A percentile compares a stretch with the other conserved stretches of the same genome.
phyloP scores from a whole-genome alignment of 768 basidiomycete genomes.

The Tylopilus vinaceipallidus region DNA sequence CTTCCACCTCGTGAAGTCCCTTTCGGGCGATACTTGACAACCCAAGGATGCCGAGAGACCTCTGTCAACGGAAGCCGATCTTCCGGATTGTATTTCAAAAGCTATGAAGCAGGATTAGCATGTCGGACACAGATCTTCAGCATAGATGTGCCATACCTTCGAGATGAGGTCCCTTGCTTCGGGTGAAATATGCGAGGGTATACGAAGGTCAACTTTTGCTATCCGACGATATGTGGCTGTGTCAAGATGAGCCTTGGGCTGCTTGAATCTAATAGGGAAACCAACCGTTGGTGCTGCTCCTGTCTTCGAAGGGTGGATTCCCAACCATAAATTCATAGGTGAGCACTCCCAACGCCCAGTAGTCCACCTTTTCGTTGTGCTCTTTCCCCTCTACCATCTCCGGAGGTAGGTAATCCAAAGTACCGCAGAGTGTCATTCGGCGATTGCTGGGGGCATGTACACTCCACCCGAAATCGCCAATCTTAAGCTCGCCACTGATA shows the following conservation, averaged over 20 bases:
- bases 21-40: constrained; percentile 64
- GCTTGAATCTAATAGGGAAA: neutral
- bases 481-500: constrained; percentile 95
- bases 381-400: constrained; percentile 96
- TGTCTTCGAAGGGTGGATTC: constrained; percentile 82
- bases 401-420: constrained; percentile 94
- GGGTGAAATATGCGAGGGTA: constrained; percentile 38
- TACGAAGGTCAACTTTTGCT: constrained; percentile 74
- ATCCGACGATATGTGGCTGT: constrained; percentile 90
- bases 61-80: constrained; percentile 72
- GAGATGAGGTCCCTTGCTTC: constrained; percentile 48
- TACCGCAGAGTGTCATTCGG: constrained; percentile 90
- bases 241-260: constrained; percentile 7
- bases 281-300: constrained; percentile 72
- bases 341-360: constrained; percentile 97
- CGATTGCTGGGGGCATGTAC: constrained; percentile 93
- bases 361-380: constrained; percentile 88
- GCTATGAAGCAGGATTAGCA: constrained; percentile 42
- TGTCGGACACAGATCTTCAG: constrained; percentile 6
- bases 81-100: constrained; percentile 79
- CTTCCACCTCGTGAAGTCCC: constrained; percentile 31
- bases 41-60: constrained; percentile 85
- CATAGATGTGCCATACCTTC: constrained; percentile 30
- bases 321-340: constrained; percentile 94
- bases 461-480: constrained; percentile 98